Percentiles rank a stretch among this genome's conserved stretches.
phyloP scores from a whole-genome alignment of 1,284 basidiomycete species.

The Cutaneotrichosporon sp. region DNA sequence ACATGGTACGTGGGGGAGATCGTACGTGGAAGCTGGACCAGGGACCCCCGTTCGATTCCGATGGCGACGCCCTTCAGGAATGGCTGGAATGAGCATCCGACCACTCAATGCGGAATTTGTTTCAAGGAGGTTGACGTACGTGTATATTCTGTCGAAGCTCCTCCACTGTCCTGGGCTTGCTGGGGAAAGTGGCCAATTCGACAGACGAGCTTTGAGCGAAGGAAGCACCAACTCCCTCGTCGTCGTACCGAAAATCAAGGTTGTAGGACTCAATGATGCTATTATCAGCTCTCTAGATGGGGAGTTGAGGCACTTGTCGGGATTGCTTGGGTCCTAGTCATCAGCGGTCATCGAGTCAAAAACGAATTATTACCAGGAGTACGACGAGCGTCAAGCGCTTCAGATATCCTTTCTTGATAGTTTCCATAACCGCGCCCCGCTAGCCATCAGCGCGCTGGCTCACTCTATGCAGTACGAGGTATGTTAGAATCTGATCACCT shows the following conservation, averaged over 20 bases:
- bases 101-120: no score
- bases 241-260: conserved; percentile 27
- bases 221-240: not conserved
- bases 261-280: conserved; percentile 31
- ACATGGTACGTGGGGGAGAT: no score
- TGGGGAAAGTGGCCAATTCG: no score
- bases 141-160: not conserved
- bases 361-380: conserved; percentile 14
- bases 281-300: not conserved
- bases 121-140: no score
- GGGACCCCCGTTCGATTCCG: no score
- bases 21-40: not conserved
- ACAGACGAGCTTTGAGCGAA: not conserved
- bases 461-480: not conserved
- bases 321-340: conserved; percentile 2
- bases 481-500: not conserved
- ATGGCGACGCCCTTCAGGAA: not conserved
- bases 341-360: not conserved
- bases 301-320: not conserved
- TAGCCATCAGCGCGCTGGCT: not conserved
- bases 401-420: conserved; percentile 19
- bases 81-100: not conserved
- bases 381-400: conserved; percentile 22
- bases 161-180: not conserved
- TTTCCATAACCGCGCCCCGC: conserved; percentile 1